Base-by-base conservation (phyloP, 1,284 basidiomycete species). In the Taiwanofungus camphoratus region DNA sequence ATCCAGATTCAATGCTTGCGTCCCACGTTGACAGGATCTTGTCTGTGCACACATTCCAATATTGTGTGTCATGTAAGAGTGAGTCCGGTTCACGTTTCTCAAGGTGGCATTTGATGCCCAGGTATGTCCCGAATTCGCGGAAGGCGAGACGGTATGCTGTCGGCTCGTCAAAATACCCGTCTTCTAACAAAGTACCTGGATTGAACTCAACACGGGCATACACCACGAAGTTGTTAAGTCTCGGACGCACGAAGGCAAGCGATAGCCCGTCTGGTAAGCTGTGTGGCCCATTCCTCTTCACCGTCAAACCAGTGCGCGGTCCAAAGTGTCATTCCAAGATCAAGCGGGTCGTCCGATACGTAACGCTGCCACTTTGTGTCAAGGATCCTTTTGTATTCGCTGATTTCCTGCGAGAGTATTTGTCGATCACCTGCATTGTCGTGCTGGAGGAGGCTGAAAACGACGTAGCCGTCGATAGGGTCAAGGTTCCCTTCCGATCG, bases 271-370 rank as follows among this genome's bases (percentile, higher is more conserved):
- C 36, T 35, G 18, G 45, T 41, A 20, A 53, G 44, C 38, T 51
- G 41, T 37, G 48, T 51, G 15, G 55, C 57, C 57, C 58, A 59
- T 26, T 50, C 48, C 36, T 59, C 55, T 40, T 52, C 43, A 19
- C 50, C 52, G 19, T 47, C 51, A 34, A 56, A 49, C 52, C 56
- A 58, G 42, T 59, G 59, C 13, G 52, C 53, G 4, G 52, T 55
- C 60, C 57, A 61, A 6, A 60, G 48, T 15, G 54, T 55, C 58
- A 57, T 60, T 1, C 57, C 60, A 8, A 58, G 49, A 42, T 60
- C 57, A 23, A 59, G 52, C 16, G 60, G 51, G 44, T 59, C 59
- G 32, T 53, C 48, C 31, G 56, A 55, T 21, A 35, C 34, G 42
- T 57, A 57, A 18, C 44, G 27, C 41, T 43, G 39, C 49, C 53